A percentile compares a stretch with the other conserved stretches of the same genome.
Evolutionary conservation across 2,329 filamentous ascomycete species (phyloP).

Genomic region (Didymella keratinophila): DNA sequence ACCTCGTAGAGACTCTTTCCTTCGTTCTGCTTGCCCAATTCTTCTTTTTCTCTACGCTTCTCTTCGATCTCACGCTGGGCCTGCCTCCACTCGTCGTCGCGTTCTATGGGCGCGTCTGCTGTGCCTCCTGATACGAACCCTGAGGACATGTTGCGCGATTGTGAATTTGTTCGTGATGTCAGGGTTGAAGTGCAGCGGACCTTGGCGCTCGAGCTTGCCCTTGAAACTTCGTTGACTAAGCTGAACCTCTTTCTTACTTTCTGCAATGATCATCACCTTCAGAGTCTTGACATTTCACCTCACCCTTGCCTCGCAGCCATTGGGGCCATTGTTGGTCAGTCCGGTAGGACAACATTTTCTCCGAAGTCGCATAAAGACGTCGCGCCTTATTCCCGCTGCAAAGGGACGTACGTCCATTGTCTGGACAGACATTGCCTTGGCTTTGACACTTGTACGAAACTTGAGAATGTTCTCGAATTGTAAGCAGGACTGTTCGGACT

Average conservation of each 20-base stretch:
- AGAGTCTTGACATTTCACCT: not conserved
- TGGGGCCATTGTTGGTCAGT: not conserved
- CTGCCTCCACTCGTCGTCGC: slow-evolving; percentile 68
- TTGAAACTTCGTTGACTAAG: slow-evolving; percentile 12
- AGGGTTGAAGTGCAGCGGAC: not conserved
- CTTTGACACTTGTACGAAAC: not conserved
- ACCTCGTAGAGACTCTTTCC: slow-evolving; percentile 76
- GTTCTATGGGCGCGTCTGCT: slow-evolving; percentile 51
- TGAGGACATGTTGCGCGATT: slow-evolving; percentile 50
- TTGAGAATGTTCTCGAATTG: not conserved
- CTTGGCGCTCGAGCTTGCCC: slow-evolving; percentile 9
- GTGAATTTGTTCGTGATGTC: not conserved
- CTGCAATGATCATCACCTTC: not conserved
- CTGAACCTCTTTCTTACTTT: not conserved
- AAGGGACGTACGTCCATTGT: not conserved
- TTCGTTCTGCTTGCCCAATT: slow-evolving; percentile 57
- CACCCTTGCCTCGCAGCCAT: not conserved
- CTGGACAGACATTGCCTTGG: not conserved
- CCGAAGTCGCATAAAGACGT: no score
- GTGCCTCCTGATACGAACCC: slow-evolving; percentile 63
- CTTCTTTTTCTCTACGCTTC: slow-evolving; percentile 63
- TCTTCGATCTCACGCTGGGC: slow-evolving; percentile 71
- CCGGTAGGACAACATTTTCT: not conserved
- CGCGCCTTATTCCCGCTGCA: not conserved
- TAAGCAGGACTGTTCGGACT: not conserved